Conservation (phyloP, 2,329 filamentous ascomycete genomes). For the Penicillium vulpinum region DNA sequence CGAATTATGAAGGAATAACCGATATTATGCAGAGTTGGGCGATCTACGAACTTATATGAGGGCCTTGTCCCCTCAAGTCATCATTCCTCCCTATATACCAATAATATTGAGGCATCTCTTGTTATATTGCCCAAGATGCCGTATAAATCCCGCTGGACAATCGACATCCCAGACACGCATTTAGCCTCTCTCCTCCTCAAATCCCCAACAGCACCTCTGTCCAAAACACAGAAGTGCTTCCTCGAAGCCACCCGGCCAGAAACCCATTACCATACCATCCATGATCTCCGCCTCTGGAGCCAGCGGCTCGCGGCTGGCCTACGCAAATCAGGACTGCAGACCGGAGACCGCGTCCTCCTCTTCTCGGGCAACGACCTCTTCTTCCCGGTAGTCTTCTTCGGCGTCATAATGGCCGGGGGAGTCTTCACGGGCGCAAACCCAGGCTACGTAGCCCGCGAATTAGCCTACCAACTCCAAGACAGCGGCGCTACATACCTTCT, state of each 20-base stretch:
- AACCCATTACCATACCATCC: constrained; percentile 64
- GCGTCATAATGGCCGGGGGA: constrained; percentile 73
- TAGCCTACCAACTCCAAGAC: constrained; percentile 74
- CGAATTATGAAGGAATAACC: background rate
- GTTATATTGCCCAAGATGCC: constrained; percentile 40
- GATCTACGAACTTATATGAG: background rate
- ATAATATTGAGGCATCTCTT: background rate
- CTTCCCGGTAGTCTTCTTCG: constrained; percentile 69
- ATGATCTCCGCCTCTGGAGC: constrained; percentile 67
- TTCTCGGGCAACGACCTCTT: constrained; percentile 74
- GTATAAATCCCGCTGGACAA: constrained; percentile 52
- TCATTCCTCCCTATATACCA: background rate
- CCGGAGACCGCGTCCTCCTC: constrained; percentile 70
- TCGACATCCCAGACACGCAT: constrained; percentile 48
- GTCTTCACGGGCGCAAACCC: constrained; percentile 77
- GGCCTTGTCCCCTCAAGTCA: background rate
- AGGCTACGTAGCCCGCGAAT: constrained; percentile 66
- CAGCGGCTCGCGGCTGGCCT: constrained; percentile 72
- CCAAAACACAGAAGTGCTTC: constrained; percentile 50
- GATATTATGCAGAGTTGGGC: background rate
- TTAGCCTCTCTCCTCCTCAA: constrained; percentile 49
- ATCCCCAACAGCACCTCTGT: constrained; percentile 50
- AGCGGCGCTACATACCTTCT: constrained; percentile 68
- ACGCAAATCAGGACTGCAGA: constrained; percentile 61
- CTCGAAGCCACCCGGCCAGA: constrained; percentile 68